Conservation (phyloP, 2,329 filamentous ascomycete genomes). For the Acrodontium crateriforme region DNA sequence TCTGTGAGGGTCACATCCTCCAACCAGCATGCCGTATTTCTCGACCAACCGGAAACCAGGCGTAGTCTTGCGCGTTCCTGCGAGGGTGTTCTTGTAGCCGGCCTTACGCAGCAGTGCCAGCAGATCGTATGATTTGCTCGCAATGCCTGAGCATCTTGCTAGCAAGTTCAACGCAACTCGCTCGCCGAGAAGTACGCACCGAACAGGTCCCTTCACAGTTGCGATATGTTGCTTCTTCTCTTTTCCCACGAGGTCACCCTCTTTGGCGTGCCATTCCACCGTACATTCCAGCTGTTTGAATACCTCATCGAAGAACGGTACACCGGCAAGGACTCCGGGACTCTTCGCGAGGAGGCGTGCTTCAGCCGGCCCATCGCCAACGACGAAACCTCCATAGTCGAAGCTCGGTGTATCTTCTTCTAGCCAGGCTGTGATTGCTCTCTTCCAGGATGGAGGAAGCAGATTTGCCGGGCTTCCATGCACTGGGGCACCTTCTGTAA, state of each 20-base stretch:
- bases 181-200: slow-evolving; percentile 79
- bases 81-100: slow-evolving; percentile 73
- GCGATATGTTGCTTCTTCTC: slow-evolving; percentile 51
- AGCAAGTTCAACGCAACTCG: slow-evolving; percentile 83
- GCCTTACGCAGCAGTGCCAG: slow-evolving; percentile 39
- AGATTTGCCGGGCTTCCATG: slow-evolving; percentile 55
- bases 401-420: slow-evolving; percentile 93
- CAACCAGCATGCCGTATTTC: slow-evolving; percentile 95
- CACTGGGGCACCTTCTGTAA: slow-evolving; percentile 38
- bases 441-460: slow-evolving; percentile 74
- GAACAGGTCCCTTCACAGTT: slow-evolving; percentile 71
- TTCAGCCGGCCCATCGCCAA: slow-evolving; percentile 50
- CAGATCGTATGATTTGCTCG: slow-evolving; percentile 44
- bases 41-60: slow-evolving; percentile 90
- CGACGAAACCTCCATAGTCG: slow-evolving; percentile 95
- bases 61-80: slow-evolving; percentile 92
- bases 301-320: slow-evolving; percentile 91
- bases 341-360: slow-evolving; percentile 42
- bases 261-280: slow-evolving; percentile 72
- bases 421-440: slow-evolving; percentile 69
- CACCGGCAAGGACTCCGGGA: slow-evolving; percentile 73
- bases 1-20: slow-evolving; percentile 80
- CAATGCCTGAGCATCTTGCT: slow-evolving; percentile 81
- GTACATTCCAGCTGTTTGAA: slow-evolving; percentile 79
- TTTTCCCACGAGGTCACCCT: slow-evolving; percentile 56